These are phyloP conservation scores for Plasmodium coatneyi DNA, from an alignment of 169 alveolate species.

Conservation along the genomic window DNA sequence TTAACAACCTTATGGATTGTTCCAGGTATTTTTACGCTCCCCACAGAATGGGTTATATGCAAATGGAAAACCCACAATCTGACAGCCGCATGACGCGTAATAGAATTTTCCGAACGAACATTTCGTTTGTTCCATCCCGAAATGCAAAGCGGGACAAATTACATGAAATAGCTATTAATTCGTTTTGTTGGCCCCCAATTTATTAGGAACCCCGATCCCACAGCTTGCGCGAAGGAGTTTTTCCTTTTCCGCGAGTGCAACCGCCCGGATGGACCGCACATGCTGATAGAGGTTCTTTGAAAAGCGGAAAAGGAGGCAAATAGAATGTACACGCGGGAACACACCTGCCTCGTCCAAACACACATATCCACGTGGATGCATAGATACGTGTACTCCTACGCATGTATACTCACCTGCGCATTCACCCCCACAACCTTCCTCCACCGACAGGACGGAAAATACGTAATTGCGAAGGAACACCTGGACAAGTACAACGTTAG, in stretches of 20 bases:
- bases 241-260: slow-evolving; percentile 84
- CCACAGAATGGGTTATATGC: not conserved
- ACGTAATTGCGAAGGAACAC: slow-evolving; percentile 63
- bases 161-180: not conserved
- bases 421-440: not conserved
- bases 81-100: not conserved
- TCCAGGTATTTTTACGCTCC: slow-evolving; percentile 76
- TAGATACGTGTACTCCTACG: not conserved
- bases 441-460: slow-evolving; percentile 34
- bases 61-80: not conserved
- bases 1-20: slow-evolving; percentile 78
- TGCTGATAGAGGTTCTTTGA: slow-evolving; percentile 77
- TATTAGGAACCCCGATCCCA: slow-evolving; percentile 80
- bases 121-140: not conserved
- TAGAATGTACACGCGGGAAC: not conserved
- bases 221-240: slow-evolving; percentile 85
- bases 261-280: slow-evolving; percentile 86
- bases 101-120: not conserved
- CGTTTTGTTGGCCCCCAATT: not conserved
- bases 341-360: not conserved
- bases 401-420: not conserved
- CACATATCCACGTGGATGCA: not conserved
- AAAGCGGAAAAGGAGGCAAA: slow-evolving; percentile 9
- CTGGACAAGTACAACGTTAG: slow-evolving; percentile 68
- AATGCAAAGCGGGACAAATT: not conserved